Conservation (phyloP, 2,329 filamentous ascomycete genomes). For the Zymoseptoria pseudotritici region DNA sequence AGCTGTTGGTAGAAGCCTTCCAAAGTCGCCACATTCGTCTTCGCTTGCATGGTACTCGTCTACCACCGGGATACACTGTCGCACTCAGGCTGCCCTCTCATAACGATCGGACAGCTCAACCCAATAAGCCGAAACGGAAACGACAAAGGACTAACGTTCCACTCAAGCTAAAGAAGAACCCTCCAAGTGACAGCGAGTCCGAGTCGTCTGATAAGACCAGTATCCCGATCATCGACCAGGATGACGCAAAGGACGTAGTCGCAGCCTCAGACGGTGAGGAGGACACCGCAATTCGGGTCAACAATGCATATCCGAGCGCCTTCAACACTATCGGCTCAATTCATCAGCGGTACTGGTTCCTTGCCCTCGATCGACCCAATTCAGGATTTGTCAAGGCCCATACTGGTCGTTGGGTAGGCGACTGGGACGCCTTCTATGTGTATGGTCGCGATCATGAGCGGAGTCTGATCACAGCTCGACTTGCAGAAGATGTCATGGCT, state of each 20-base stretch:
- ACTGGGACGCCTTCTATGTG: constrained; percentile 55
- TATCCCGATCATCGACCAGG: neutral
- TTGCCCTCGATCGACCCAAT: constrained; percentile 53
- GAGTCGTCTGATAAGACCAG: constrained; percentile 8
- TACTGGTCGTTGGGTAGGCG: constrained; percentile 26
- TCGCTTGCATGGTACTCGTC: constrained; percentile 34
- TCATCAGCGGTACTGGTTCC: constrained; percentile 60
- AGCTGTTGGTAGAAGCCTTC: constrained; percentile 34
- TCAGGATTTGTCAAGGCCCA: constrained; percentile 48
- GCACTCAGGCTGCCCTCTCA: constrained; percentile 32
- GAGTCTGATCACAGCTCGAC: constrained; percentile 60
- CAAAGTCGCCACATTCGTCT: constrained; percentile 34
- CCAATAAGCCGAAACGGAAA: constrained; percentile 23
- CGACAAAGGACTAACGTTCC: constrained; percentile 20
- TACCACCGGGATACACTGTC: constrained; percentile 36
- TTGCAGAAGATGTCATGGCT: constrained; percentile 50
- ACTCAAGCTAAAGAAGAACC: constrained; percentile 3
- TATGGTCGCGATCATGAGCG: constrained; percentile 53
- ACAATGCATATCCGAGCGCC: constrained; percentile 61
- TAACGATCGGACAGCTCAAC: constrained; percentile 26
- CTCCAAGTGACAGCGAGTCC: constrained; percentile 13
- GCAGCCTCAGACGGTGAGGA: constrained; percentile 29
- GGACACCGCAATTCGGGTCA: constrained; percentile 43
- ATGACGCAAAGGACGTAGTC: constrained; percentile 15
- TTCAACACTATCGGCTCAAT: constrained; percentile 59